Percentiles rank a stretch among this genome's conserved stretches.
Evolutionary conservation across 2,329 filamentous ascomycete genomes (phyloP).

Genomic region (Madurella mycetomatis): DNA sequence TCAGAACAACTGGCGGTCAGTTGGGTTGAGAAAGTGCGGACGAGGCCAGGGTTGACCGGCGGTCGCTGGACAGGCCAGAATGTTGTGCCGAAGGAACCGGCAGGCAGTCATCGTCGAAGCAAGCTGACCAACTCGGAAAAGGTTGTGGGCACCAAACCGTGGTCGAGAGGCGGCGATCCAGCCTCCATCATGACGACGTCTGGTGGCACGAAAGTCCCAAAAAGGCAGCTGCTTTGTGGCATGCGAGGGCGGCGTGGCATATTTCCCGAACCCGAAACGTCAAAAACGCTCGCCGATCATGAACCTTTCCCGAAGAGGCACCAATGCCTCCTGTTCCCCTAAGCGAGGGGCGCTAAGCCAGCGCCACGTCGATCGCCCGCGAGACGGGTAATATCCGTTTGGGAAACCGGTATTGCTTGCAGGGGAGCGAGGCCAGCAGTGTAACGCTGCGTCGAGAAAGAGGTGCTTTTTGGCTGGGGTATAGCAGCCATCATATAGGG

Average conservation of each 20-base stretch:
- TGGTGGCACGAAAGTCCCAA: conserved; percentile 15
- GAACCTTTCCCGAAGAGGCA: conserved; percentile 23
- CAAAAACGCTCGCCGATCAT: conserved; percentile 27
- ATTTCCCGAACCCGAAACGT: conserved; percentile 26
- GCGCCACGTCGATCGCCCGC: conserved; percentile 29
- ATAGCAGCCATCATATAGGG: conserved; percentile 27
- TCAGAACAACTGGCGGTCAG: not conserved
- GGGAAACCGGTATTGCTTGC: conserved; percentile 26
- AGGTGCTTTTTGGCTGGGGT: conserved; percentile 7
- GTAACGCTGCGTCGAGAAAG: conserved; percentile 14
- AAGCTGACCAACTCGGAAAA: not conserved
- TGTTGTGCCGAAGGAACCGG: not conserved
- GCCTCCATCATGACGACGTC: conserved; percentile 17
- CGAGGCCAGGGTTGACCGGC: not conserved
- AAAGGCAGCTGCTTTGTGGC: conserved; percentile 25
- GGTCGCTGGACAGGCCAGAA: not conserved
- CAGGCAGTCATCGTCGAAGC: not conserved
- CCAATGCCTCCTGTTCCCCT: conserved; percentile 13
- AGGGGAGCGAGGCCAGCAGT: conserved; percentile 15
- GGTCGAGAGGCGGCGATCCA: conserved; percentile 4
- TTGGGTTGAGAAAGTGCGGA: not conserved
- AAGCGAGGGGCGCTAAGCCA: conserved; percentile 28
- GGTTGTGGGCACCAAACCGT: no score
- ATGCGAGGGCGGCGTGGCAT: conserved; percentile 24
- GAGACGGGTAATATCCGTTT: conserved; percentile 26